These are phyloP conservation scores for Psilocybe azurescens DNA, from an alignment of 768 basidiomycete species.

Conservation along the genomic window DNA sequence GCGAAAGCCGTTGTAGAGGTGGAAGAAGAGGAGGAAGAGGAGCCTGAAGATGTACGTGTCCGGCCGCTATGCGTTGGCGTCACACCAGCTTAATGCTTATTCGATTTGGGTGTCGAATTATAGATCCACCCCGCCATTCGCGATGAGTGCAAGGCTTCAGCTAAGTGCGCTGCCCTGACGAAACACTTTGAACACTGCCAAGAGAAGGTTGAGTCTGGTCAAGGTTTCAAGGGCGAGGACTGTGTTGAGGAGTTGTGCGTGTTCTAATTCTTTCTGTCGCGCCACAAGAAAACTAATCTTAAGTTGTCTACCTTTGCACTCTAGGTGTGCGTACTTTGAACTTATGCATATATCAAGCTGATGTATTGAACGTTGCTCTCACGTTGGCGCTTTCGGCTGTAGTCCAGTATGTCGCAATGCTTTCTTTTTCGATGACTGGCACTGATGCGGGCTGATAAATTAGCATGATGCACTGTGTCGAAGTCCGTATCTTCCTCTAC, in stretches of 20 bases:
- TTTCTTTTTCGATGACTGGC: background rate
- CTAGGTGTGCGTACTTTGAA: constrained; percentile 29
- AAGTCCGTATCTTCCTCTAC: constrained; percentile 53
- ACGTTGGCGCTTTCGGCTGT: background rate
- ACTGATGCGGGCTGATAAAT: background rate
- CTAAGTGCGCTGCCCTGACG: constrained; percentile 69
- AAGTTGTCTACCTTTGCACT: background rate
- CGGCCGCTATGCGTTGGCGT: background rate
- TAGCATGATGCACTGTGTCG: constrained; percentile 94
- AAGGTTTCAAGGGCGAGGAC: constrained; percentile 91
- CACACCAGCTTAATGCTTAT: background rate
- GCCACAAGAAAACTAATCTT: background rate
- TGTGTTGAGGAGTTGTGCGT: constrained; percentile 91
- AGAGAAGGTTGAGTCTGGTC: constrained; percentile 81
- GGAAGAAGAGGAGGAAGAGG: constrained; percentile 64
- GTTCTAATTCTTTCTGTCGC: constrained; percentile 17
- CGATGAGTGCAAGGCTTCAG: constrained; percentile 73
- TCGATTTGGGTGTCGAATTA: background rate
- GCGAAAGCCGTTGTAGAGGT: constrained; percentile 60
- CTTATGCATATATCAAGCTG: background rate
- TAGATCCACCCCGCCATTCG: constrained; percentile 74
- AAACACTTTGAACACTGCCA: constrained; percentile 92
- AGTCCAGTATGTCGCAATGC: constrained; percentile 68
- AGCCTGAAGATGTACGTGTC: constrained; percentile 83
- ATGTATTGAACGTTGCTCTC: constrained; percentile 2